Evolutionary conservation across 305 asterid species (phyloP).

Genomic region (Solanum hybrid): DNA sequence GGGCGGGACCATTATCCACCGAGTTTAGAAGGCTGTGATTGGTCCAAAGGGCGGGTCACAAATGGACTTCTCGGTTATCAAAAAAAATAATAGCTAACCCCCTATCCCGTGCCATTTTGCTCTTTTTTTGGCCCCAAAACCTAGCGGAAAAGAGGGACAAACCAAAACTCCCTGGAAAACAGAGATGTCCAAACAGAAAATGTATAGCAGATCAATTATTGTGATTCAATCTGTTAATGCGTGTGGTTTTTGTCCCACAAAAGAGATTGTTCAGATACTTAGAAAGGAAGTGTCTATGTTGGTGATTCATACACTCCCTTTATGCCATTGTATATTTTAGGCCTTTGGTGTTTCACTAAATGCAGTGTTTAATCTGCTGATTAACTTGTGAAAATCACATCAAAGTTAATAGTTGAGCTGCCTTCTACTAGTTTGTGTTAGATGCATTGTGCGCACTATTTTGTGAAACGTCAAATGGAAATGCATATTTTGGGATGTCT

Average conservation of each 20-base stretch:
- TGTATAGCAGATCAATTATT: background rate
- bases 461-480: background rate
- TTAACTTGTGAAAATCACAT: background rate
- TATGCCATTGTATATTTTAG: background rate
- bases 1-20: background rate
- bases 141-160: background rate
- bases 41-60: background rate
- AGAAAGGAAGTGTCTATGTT: background rate
- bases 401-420: background rate
- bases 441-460: background rate
- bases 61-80: accelerated
- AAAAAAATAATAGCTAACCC: background rate
- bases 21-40: background rate
- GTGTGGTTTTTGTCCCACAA: background rate
- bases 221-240: background rate
- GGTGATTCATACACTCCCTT: background rate
- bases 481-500: background rate
- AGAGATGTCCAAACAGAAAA: background rate
- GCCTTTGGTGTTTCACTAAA: background rate
- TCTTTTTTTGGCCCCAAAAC: background rate
- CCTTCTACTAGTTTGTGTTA: background rate
- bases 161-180: background rate
- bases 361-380: background rate
- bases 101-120: background rate
- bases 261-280: background rate